Conservation (phyloP, 2,329 filamentous ascomycete species). For the Calonectria pseudoturangicola region DNA sequence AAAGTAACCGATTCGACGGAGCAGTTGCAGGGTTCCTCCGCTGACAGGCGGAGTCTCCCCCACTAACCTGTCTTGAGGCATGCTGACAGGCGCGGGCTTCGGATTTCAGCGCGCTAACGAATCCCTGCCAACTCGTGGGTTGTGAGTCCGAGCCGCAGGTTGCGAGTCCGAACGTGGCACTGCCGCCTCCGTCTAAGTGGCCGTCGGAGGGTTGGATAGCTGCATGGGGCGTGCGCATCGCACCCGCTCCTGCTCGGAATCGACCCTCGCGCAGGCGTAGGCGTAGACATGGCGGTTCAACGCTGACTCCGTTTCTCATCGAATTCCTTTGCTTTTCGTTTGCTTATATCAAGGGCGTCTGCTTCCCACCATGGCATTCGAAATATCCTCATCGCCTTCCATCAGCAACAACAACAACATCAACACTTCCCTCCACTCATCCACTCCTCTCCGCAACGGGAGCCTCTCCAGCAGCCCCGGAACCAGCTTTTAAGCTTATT, state of each 20-base stretch:
- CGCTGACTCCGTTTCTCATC: background rate
- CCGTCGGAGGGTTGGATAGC: background rate
- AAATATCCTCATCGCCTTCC: slow-evolving; percentile 24
- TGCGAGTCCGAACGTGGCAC: slow-evolving; percentile 36
- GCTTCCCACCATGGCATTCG: slow-evolving; percentile 11
- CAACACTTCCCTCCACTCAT: background rate
- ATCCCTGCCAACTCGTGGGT: slow-evolving; percentile 27
- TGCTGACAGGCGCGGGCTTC: slow-evolving; percentile 24
- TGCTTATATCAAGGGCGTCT: slow-evolving; percentile 37
- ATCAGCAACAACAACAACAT: slow-evolving; percentile 5
- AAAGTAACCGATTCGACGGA: slow-evolving; percentile 2
- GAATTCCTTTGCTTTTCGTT: background rate
- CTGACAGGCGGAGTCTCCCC: slow-evolving; percentile 30
- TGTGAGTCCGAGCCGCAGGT: slow-evolving; percentile 34
- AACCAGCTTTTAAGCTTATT: slow-evolving; percentile 32
- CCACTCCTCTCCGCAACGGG: slow-evolving; percentile 10
- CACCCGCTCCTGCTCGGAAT: slow-evolving; percentile 18
- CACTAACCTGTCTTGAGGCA: background rate
- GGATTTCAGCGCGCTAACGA: slow-evolving; percentile 2
- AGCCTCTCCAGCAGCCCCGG: background rate
- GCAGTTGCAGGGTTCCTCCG: slow-evolving; percentile 13
- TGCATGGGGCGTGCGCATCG: slow-evolving; percentile 9
- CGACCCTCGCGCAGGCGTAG: background rate
- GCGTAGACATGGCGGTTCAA: background rate
- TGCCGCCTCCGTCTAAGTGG: slow-evolving; percentile 31